Evolutionary conservation across 805 yeast genomes (phyloP).

Genomic region (Zygosaccharomyces bailii): DNA sequence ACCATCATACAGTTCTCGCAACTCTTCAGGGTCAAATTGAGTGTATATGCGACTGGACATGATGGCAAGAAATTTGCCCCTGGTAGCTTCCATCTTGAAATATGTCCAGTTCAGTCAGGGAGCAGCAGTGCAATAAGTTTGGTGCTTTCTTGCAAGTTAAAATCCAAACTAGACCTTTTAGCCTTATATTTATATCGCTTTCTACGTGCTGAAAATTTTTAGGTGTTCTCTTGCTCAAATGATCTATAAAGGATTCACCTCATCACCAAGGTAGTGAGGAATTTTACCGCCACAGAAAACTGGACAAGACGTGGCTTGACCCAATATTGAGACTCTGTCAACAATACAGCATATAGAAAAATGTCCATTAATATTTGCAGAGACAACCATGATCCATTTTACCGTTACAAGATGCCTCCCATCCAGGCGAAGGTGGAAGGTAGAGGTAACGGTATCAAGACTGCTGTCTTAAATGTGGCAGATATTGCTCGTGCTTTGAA

Average conservation of each 20-base stretch:
- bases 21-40: slow-evolving; percentile 45
- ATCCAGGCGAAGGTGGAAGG: slow-evolving; percentile 97
- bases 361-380: slow-evolving; percentile 96
- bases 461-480: slow-evolving; percentile 82
- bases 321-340: neutral
- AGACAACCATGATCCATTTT: slow-evolving; percentile 95
- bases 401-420: slow-evolving; percentile 99
- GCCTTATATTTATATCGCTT: neutral
- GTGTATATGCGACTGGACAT: slow-evolving; percentile 51
- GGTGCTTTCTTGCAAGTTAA: neutral
- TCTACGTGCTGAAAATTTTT: slow-evolving; percentile 7
- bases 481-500: slow-evolving; percentile 94
- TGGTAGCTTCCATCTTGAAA: slow-evolving; percentile 22
- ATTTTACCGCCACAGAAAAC: neutral
- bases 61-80: slow-evolving; percentile 49
- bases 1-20: slow-evolving; percentile 37
- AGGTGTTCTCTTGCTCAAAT: neutral
- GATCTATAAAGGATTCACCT: slow-evolving; percentile 4
- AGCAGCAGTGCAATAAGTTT: neutral
- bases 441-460: slow-evolving; percentile 98
- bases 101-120: neutral
- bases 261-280: neutral
- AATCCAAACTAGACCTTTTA: neutral
- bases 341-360: neutral
- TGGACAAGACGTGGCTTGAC: neutral